Conservation (phyloP, 192 early-diverging fungal species). For the Dissophora ornata region DNA sequence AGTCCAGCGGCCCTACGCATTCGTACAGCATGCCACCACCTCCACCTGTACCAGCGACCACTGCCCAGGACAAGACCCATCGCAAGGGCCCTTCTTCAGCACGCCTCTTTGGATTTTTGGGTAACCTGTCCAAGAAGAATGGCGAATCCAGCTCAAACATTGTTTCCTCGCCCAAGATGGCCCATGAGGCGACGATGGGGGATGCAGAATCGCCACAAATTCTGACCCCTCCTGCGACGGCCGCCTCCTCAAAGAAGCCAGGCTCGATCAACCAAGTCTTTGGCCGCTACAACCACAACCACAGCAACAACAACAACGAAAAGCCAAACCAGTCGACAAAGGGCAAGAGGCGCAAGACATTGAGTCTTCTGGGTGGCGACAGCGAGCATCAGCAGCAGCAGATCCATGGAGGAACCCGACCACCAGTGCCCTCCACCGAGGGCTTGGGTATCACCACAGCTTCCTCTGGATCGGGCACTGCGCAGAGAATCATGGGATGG, state of each 20-base stretch:
- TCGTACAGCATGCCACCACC: constrained; percentile 8
- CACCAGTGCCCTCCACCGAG: constrained; percentile 32
- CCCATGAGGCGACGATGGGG: constrained; percentile 18
- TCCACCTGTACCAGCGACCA: constrained; percentile 20
- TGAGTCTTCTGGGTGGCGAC: constrained; percentile 42
- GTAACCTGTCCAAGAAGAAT: constrained; percentile 48
- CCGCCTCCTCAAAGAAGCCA: constrained; percentile 26
- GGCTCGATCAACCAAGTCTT: constrained; percentile 46
- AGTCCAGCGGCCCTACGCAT: not conserved
- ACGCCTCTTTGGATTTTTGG: constrained; percentile 50
- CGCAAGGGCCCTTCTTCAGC: constrained; percentile 45
- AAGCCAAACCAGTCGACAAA: constrained; percentile 16
- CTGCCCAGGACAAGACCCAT: constrained; percentile 20
- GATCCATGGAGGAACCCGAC: constrained; percentile 41
- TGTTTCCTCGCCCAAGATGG: constrained; percentile 29
- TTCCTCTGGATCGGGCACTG: constrained; percentile 41
- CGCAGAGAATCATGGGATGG: constrained; percentile 82
- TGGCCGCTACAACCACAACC: constrained; percentile 17
- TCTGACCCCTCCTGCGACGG: not conserved
- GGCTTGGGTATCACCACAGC: constrained; percentile 11
- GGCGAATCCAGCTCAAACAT: constrained; percentile 29
- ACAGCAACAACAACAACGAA: constrained; percentile 2
- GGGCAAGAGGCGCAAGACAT: constrained; percentile 49
- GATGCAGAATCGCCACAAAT: constrained; percentile 4
- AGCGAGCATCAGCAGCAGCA: constrained; percentile 44